Conservation (phyloP, 495 filamentous ascomycete genomes). For the Aspergillus funiculosus region DNA sequence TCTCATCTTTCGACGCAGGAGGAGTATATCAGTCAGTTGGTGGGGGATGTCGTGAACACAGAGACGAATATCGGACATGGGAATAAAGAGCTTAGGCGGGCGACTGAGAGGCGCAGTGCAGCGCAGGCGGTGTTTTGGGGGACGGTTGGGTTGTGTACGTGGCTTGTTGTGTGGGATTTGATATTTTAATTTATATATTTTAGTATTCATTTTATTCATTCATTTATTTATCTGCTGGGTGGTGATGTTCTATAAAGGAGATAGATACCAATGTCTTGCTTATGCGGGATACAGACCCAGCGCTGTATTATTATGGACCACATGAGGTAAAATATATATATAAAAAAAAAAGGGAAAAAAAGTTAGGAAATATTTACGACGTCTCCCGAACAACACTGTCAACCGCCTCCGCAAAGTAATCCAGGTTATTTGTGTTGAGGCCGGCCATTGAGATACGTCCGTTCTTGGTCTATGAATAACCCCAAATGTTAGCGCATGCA, state of each 20-base stretch:
- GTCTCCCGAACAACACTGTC: constrained; percentile 76
- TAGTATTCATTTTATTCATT: background rate
- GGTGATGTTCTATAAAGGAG: background rate
- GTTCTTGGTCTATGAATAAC: constrained; percentile 70
- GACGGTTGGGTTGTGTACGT: constrained; percentile 71
- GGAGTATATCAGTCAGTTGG: constrained; percentile 78
- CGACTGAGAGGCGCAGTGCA: constrained; percentile 71
- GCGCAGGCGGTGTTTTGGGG: constrained; percentile 87
- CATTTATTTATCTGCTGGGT: no score
- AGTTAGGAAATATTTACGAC: constrained; percentile 19
- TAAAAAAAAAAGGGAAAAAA: constrained; percentile 9
- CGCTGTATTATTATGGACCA: background rate
- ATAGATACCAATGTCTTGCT: background rate
- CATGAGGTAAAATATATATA: constrained; percentile 2
- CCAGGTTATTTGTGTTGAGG: constrained; percentile 82
- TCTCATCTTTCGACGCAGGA: constrained; percentile 78
- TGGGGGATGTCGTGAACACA: constrained; percentile 75
- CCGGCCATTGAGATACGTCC: constrained; percentile 96
- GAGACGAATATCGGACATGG: constrained; percentile 81
- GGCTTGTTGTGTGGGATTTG: constrained; percentile 90
- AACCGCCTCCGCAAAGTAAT: constrained; percentile 85
- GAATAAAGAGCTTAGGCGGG: constrained; percentile 86
- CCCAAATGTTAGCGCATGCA: constrained; percentile 10
- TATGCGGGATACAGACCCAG: background rate
- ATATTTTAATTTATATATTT: constrained; percentile 54